Evolutionary conservation across 2,329 filamentous ascomycete species (phyloP), one percentile per base, ranked within the genome.

Genomic region (Endoconidiophora laricicola): DNA sequence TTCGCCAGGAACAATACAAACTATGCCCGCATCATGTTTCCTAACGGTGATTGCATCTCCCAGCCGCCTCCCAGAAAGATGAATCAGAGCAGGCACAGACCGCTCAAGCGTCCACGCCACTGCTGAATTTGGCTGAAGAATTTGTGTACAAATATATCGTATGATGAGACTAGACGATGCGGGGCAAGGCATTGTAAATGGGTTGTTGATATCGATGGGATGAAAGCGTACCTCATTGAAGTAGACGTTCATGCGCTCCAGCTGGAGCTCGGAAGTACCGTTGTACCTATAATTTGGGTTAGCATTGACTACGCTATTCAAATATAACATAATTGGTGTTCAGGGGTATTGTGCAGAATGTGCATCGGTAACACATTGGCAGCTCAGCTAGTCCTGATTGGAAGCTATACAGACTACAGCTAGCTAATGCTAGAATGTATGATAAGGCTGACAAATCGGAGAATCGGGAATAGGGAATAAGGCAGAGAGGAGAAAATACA

Each of bases 231-330:
- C 72, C 70, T 76, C 72, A 64, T 94, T 88, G 83, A 96, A 95
- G 80, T 96, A 95, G 69, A 96, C 90, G 70, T 88, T 98, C 88
- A 98, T 94, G 65, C 91, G 88, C 84, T 98, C 91, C 61, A 96
- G 82, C 79, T 98, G 91, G 67, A 96, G 87, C 71, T 96, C 91
- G 42, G 90, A 96, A 61, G 86, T 88, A 67, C 91, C 91, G 70
- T 93, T 93, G 81, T 96, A 96, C 62, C 85, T 91, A 61, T 63
- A 40, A 24, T 41, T n/a, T 10, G 16, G 29, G 29, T 33, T 12
- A 33, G 29, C 29, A 33, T 18, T 33, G 29, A 29, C 9, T 12
- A 33, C 29, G 9, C 2, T 33, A 33, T 3, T 33, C 29, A 33
- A 6, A 12, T 12, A 3, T 33, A 9, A 6, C 9, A 33, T 7